phyloP scores from a whole-genome alignment of 345 rosid species.

The Salix arbutifolia region DNA sequence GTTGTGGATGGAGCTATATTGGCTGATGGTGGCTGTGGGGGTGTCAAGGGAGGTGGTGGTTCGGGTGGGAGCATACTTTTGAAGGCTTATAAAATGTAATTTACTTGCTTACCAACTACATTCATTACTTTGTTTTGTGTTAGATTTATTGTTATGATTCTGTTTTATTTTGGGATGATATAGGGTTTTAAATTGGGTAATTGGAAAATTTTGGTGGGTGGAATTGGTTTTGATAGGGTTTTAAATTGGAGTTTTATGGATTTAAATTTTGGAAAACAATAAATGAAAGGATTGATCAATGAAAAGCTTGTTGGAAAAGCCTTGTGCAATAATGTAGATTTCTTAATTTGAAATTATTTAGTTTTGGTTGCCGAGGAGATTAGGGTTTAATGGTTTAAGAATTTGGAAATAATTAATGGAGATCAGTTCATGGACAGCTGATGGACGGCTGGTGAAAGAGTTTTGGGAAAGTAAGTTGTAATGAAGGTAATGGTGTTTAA shows the following conservation, averaged over 20 bases:
- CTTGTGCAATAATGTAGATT: neutral
- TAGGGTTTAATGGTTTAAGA: neutral
- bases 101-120: conserved; percentile 15
- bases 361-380: neutral
- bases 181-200: neutral
- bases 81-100: conserved; percentile 78
- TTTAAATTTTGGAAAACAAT: neutral
- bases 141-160: neutral
- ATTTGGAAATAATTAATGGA: neutral
- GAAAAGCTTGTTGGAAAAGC: neutral
- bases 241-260: neutral
- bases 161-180: neutral
- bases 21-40: conserved; percentile 89
- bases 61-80: conserved; percentile 87
- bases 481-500: neutral
- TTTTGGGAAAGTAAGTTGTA: neutral
- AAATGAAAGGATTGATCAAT: neutral
- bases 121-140: conserved; percentile 10
- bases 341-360: neutral
- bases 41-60: conserved; percentile 91
- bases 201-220: neutral
- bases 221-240: too few species aligned
- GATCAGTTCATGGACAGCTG: neutral
- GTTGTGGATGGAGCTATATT: conserved; percentile 63
- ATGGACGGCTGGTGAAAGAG: neutral